Percentiles rank a stretch among this genome's conserved stretches.
Evolutionary conservation across 2,329 filamentous ascomycete species (phyloP).

Genomic region (Colletotrichum lupini): DNA sequence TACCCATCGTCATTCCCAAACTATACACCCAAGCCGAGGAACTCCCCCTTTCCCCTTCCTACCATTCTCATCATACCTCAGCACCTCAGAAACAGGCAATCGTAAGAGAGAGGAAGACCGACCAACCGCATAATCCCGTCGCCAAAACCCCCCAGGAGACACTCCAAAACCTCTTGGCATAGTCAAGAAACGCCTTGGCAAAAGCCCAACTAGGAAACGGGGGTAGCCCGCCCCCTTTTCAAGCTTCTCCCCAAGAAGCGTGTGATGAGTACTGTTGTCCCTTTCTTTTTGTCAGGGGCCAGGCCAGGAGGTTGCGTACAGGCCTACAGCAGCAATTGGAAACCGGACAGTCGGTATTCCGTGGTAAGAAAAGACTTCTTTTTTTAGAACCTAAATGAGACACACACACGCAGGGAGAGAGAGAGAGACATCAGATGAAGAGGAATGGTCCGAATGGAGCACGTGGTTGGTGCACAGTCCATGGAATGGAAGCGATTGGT

Average conservation of each 20-base stretch:
- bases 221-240: too few relatives aligned
- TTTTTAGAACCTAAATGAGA: neutral
- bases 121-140: neutral
- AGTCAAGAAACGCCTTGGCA: neutral
- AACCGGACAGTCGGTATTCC: constrained; percentile 15
- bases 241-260: too few relatives aligned
- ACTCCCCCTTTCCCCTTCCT: neutral
- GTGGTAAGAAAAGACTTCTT: constrained; percentile 2
- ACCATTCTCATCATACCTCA: too few relatives aligned
- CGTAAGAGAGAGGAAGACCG: too few relatives aligned
- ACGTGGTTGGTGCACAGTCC: neutral
- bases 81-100: too few relatives aligned
- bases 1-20: too few relatives aligned
- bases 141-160: neutral
- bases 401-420: too few relatives aligned
- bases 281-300: neutral
- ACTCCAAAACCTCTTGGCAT: constrained; percentile 14
- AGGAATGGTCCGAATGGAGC: neutral
- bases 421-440: constrained; percentile 9
- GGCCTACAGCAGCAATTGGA: constrained; percentile 12
- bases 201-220: too few relatives aligned
- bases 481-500: neutral
- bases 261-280: too few relatives aligned
- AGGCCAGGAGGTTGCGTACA: neutral
- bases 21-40: neutral